These are phyloP conservation scores for Termitomyces sp. DNA, from an alignment of 768 basidiomycete species.

Conservation along the genomic window DNA sequence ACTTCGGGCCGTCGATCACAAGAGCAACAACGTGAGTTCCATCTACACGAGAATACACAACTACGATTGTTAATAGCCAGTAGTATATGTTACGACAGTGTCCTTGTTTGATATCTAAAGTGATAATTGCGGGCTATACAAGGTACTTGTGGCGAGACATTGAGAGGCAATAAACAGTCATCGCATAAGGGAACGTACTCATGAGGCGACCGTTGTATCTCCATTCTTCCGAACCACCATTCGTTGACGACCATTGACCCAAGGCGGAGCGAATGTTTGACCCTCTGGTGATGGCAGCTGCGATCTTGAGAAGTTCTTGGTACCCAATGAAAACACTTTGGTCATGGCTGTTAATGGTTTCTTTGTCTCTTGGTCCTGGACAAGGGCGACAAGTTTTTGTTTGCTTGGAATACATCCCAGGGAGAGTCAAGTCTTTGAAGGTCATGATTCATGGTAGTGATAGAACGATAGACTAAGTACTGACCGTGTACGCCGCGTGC, in stretches of 20 bases:
- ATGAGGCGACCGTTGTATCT: background rate
- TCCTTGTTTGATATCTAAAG: background rate
- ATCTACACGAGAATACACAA: background rate
- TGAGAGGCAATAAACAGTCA: background rate
- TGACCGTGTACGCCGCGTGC: background rate
- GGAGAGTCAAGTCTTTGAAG: background rate
- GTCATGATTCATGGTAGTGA: background rate
- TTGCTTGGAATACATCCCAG: constrained; percentile 44
- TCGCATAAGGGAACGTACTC: background rate
- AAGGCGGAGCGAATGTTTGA: background rate
- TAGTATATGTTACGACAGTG: background rate
- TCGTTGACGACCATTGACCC: constrained; percentile 5
- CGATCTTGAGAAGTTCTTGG: background rate
- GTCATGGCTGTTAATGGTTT: constrained; percentile 1
- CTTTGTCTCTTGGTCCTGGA: background rate
- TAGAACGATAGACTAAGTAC: background rate
- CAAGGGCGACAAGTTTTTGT: constrained; percentile 15
- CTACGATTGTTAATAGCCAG: background rate
- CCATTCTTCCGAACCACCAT: constrained; percentile 6
- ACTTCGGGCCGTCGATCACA: background rate
- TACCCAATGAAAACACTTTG: constrained; percentile 4
- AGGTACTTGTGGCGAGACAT: background rate
- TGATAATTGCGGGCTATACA: background rate
- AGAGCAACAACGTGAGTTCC: background rate
- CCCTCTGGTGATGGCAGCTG: background rate